These are phyloP conservation scores for Ramichloridium luteum DNA, from an alignment of 2,329 filamentous ascomycete species.

Conservation along the genomic window DNA sequence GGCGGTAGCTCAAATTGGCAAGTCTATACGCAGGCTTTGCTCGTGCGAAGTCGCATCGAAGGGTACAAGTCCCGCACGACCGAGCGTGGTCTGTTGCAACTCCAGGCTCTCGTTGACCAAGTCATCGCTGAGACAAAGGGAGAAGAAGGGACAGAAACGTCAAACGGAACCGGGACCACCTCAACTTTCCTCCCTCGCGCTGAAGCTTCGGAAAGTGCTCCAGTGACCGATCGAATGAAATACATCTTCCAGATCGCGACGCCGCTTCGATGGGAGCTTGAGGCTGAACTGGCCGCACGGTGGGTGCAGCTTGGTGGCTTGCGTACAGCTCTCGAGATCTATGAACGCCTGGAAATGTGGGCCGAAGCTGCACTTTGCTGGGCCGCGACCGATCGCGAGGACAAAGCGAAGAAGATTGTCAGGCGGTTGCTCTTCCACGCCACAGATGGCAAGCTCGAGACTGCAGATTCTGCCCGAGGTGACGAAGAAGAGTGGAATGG, in stretches of 20 bases:
- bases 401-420: constrained; percentile 66
- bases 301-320: constrained; percentile 85
- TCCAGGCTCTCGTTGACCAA: constrained; percentile 92
- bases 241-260: constrained; percentile 78
- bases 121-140: constrained; percentile 67
- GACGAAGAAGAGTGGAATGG: constrained; percentile 48
- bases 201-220: constrained; percentile 64
- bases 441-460: constrained; percentile 32
- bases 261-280: constrained; percentile 83
- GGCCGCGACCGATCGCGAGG: constrained; percentile 65
- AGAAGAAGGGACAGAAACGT: constrained; percentile 12
- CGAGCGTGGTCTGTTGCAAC: constrained; percentile 78
- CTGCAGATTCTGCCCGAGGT: constrained; percentile 24
- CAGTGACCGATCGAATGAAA: constrained; percentile 60
- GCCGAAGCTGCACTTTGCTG: constrained; percentile 87
- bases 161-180: constrained; percentile 39
- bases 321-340: constrained; percentile 85
- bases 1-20: constrained; percentile 96
- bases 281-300: constrained; percentile 82
- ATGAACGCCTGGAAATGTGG: constrained; percentile 86
- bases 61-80: constrained; percentile 75
- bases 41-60: constrained; percentile 84
- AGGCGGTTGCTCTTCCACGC: constrained; percentile 67
- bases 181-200: constrained; percentile 66
- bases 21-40: constrained; percentile 83